Conservation (phyloP, 2,329 filamentous ascomycete species). For the Purpureocillium takamizusanense region DNA sequence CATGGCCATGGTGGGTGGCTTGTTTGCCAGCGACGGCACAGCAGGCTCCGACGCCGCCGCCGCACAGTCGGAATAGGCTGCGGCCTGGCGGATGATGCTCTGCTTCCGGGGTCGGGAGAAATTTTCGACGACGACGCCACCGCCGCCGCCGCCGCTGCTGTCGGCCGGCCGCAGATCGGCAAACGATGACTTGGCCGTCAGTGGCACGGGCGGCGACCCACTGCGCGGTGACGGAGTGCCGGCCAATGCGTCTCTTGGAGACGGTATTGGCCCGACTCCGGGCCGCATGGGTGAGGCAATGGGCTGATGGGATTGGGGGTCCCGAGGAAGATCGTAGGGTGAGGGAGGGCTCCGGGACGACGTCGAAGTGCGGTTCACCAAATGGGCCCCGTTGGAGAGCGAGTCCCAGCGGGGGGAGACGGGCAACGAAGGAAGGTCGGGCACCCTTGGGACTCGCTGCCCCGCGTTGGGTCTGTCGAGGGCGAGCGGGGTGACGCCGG, state of each 20-base stretch:
- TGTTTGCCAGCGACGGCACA: slow-evolving; percentile 19
- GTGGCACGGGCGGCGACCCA: slow-evolving; percentile 18
- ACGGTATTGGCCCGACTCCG: slow-evolving; percentile 8
- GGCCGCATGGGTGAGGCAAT: background rate
- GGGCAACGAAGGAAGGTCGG: slow-evolving; percentile 24
- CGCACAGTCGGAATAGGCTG: slow-evolving; percentile 6
- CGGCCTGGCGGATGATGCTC: slow-evolving; percentile 39
- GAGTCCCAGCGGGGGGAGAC: slow-evolving; percentile 37
- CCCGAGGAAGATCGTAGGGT: slow-evolving; percentile 2
- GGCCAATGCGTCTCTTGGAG: slow-evolving; percentile 5
- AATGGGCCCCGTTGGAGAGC: slow-evolving; percentile 17
- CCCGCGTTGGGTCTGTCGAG: slow-evolving; percentile 1
- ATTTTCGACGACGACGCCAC: slow-evolving; percentile 36
- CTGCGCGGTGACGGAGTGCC: slow-evolving; percentile 13
- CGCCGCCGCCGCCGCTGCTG: slow-evolving; percentile 12
- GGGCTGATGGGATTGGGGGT: background rate
- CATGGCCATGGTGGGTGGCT: slow-evolving; percentile 18
- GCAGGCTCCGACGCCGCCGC: slow-evolving; percentile 16
- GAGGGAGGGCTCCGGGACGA: slow-evolving; percentile 1
- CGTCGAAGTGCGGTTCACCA: slow-evolving; percentile 9
- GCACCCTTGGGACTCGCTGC: slow-evolving; percentile 7
- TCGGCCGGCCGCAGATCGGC: slow-evolving; percentile 25
- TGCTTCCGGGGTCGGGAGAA: slow-evolving; percentile 51
- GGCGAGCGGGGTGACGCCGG: slow-evolving; percentile 6
- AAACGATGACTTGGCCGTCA: slow-evolving; percentile 21